A percentile compares a stretch with the other conserved stretches of the same genome.
These are phyloP conservation scores for Platanus orientalis DNA, from an alignment of 164 flowering plant genomes.

Conservation along the genomic window DNA sequence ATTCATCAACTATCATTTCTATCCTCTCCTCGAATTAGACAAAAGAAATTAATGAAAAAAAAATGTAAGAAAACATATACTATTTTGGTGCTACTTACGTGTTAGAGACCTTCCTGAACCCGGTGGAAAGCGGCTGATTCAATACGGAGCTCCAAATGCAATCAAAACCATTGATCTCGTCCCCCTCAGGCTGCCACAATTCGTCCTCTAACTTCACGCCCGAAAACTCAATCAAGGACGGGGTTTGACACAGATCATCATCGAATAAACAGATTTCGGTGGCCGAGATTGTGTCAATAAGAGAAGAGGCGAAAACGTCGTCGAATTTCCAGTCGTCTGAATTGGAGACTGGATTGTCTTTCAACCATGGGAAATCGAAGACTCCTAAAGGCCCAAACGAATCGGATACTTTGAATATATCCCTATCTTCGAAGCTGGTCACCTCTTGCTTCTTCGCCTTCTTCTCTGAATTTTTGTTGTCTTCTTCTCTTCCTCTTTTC, in stretches of 20 bases:
- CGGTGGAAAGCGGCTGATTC: conserved; percentile 15
- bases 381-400: conserved; percentile 10
- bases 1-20: no score
- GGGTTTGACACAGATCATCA: background rate
- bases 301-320: conserved; percentile 13
- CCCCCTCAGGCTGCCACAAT: conserved; percentile 7
- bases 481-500: conserved; percentile 24
- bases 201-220: conserved; percentile 1
- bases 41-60: no score
- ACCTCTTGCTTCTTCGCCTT: conserved; percentile 1
- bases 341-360: conserved; percentile 20
- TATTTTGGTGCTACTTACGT: no score
- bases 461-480: background rate
- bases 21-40: no score
- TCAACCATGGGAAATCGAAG: conserved; percentile 37
- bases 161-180: conserved; percentile 15
- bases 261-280: background rate
- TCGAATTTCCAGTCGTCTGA: conserved; percentile 21
- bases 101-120: background rate
- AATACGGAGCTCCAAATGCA: conserved; percentile 24
- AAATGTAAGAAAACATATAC: no score
- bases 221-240: background rate
- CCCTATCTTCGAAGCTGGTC: background rate
- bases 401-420: background rate
- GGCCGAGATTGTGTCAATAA: background rate